Conservation (phyloP, 2,329 filamentous ascomycete genomes). For the Saccharata proteae region DNA sequence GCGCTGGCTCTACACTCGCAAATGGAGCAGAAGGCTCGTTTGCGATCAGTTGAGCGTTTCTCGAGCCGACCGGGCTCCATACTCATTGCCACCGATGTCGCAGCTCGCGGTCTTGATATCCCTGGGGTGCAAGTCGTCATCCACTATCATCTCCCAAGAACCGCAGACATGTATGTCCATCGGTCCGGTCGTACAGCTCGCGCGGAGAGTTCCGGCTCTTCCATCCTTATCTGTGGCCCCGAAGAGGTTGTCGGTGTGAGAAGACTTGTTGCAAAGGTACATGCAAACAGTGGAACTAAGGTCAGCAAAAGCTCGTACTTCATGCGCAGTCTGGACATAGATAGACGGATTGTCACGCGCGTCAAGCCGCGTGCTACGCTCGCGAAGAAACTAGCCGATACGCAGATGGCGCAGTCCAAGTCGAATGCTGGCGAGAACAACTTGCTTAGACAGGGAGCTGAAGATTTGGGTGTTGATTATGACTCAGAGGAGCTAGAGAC, state of each 20-base stretch:
- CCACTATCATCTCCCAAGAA: conserved; percentile 88
- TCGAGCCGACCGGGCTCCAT: conserved; percentile 53
- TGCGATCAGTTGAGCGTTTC: conserved; percentile 88
- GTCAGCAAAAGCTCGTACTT: conserved; percentile 43
- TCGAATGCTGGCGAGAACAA: conserved; percentile 63
- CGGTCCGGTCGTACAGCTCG: conserved; percentile 89
- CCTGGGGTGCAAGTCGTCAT: conserved; percentile 78
- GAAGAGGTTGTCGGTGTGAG: conserved; percentile 82
- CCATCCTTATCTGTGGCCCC: conserved; percentile 77
- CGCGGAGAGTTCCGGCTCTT: conserved; percentile 63
- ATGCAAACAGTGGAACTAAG: conserved; percentile 46
- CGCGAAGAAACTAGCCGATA: conserved; percentile 79
- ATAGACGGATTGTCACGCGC: conserved; percentile 63
- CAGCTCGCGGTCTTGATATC: conserved; percentile 87
- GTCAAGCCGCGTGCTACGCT: conserved; percentile 67
- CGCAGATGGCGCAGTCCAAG: conserved; percentile 76
- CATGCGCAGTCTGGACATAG: conserved; percentile 71
- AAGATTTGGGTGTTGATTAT: conserved; percentile 89
- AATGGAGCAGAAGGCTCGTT: conserved; percentile 89
- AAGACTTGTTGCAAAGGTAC: conserved; percentile 77
- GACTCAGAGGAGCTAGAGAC: conserved; percentile 72
- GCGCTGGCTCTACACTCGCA: conserved; percentile 76
- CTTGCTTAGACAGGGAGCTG: conserved; percentile 72
- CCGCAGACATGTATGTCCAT: conserved; percentile 90
- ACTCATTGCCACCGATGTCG: conserved; percentile 85